Base-by-base conservation (phyloP, 1,139 yeast species). In the Trichomonascaceae sp. region DNA sequence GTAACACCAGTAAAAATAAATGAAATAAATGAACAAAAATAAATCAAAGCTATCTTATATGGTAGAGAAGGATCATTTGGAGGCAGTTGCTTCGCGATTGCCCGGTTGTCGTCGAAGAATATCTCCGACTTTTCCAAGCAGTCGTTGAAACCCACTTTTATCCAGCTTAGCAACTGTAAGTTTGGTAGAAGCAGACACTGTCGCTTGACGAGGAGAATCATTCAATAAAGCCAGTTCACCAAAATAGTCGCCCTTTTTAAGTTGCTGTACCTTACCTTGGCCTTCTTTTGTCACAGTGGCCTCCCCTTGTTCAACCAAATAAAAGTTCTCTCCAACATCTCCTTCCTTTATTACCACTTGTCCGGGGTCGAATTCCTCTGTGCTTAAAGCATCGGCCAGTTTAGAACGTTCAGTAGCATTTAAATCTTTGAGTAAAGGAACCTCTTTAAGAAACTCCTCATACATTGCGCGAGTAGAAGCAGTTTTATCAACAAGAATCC, bases 201-300 rank as follows among this genome's bases (percentile, higher is more conserved):
- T 87, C 38, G 99, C 99, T 69, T 89, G 95, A 72, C 99, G 83
- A 58, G 98, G 98, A 58, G 85, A 76, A 66, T 93, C 96, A 64
- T 91, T 87, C 63, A 93, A 77, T 62, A 93, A 77, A 2, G 99
- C 98, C 60, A 93, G 83, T 73, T 93, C 99, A 61, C 99, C 99
- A 70, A 93, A 93, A 72, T 93, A 93, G 67, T 87, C 96, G 60
- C 98, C 98, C 66, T 87, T 85, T 49, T 79, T 72, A 59, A 88
- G 76, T 20, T 75, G 75, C 41, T 79, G 80, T 45, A 91, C 79
- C 47, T 78, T 75, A 22, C 93, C 91, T 53, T 81, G 79, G 46
- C 74, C 78, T 52, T 77, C 73, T 61, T 79, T 82, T 49, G 79
- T 69, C 43, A 93, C 95, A 60, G 83, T 81, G 56, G 96, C 96